phyloP scores from a whole-genome alignment of 345 rosid genomes.

The Chamaenerion angustifolium region DNA sequence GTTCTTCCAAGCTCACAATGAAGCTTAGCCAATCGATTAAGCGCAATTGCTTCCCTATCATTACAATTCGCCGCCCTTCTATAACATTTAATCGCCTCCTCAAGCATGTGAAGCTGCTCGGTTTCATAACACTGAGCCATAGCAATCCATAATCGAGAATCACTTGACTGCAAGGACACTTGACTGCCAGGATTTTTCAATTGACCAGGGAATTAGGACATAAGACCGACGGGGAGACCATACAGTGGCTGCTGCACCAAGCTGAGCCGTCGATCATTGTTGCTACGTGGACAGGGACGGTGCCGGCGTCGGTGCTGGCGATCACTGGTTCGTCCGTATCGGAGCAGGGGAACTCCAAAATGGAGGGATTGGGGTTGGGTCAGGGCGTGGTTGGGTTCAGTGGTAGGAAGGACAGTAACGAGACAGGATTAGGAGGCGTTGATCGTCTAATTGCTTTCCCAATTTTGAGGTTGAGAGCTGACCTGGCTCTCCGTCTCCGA shows the following conservation, averaged over 20 bases:
- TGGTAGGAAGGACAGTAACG: too few species aligned
- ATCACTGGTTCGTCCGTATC: conserved; percentile 36
- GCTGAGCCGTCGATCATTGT: conserved; percentile 53
- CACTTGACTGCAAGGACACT: conserved; percentile 75
- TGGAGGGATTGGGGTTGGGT: conserved; percentile 16
- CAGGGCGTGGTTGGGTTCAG: conserved; percentile 26
- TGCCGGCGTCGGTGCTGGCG: conserved; percentile 46
- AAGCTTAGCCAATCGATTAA: conserved; percentile 70
- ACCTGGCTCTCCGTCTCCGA: too few species aligned
- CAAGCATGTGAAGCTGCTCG: conserved; percentile 78
- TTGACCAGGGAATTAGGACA: conserved; percentile 66
- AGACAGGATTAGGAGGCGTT: too few species aligned
- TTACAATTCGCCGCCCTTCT: conserved; percentile 68
- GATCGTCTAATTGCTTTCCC: too few species aligned
- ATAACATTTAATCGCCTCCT: conserved; percentile 90
- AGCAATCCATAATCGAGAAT: conserved; percentile 93
- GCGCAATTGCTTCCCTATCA: conserved; percentile 88
- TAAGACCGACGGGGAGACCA: conserved; percentile 64
- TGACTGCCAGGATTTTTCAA: conserved; percentile 63
- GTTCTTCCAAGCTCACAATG: conserved; percentile 47
- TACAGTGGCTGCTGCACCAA: conserved; percentile 57
- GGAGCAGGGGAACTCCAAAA: conserved; percentile 27
- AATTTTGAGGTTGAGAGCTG: too few species aligned
- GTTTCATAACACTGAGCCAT: conserved; percentile 93
- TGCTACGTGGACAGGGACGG: conserved; percentile 57